A percentile compares a stretch with the other conserved stretches of the same genome.
phyloP scores from a whole-genome alignment of 495 filamentous ascomycete genomes.

The Recurvomyces mirabilis region DNA sequence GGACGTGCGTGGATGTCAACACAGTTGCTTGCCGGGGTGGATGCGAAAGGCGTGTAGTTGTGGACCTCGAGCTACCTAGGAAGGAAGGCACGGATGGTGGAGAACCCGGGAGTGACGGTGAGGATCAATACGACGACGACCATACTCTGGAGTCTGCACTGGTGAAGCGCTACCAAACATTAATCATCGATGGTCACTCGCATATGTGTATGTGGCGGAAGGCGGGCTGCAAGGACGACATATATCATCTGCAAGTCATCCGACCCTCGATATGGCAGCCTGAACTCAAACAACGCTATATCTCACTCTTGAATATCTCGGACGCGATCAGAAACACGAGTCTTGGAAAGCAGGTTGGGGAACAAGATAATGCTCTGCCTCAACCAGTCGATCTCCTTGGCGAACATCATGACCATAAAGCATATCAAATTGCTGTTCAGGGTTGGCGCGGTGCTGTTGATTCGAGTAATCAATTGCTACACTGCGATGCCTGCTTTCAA shows the following conservation, averaged over 20 bases:
- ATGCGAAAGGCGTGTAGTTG: conserved; percentile 69
- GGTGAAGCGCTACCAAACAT: conserved; percentile 61
- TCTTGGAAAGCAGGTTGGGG: conserved; percentile 2
- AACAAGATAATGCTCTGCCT: not conserved
- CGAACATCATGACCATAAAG: conserved; percentile 28
- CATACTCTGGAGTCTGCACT: conserved; percentile 45
- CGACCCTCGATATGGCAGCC: conserved; percentile 22
- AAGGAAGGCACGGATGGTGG: conserved; percentile 27
- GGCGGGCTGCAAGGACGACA: conserved; percentile 58
- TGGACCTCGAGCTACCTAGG: conserved; percentile 44
- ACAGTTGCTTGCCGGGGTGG: conserved; percentile 69
- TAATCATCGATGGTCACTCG: conserved; percentile 67
- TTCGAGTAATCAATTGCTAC: conserved; percentile 52
- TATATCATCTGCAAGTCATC: conserved; percentile 32
- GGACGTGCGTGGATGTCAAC: conserved; percentile 73
- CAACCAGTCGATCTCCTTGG: conserved; percentile 3
- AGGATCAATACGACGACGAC: conserved; percentile 5
- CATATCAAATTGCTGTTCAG: conserved; percentile 65
- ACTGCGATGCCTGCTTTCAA: conserved; percentile 75
- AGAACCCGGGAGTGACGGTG: conserved; percentile 29
- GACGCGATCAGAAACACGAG: conserved; percentile 16
- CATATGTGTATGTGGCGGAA: conserved; percentile 78
- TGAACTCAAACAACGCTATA: conserved; percentile 26
- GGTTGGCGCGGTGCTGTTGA: conserved; percentile 73
- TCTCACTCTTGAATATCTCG: conserved; percentile 15